phyloP scores from a whole-genome alignment of 768 basidiomycete genomes.

The Thelephora ganbajun region DNA sequence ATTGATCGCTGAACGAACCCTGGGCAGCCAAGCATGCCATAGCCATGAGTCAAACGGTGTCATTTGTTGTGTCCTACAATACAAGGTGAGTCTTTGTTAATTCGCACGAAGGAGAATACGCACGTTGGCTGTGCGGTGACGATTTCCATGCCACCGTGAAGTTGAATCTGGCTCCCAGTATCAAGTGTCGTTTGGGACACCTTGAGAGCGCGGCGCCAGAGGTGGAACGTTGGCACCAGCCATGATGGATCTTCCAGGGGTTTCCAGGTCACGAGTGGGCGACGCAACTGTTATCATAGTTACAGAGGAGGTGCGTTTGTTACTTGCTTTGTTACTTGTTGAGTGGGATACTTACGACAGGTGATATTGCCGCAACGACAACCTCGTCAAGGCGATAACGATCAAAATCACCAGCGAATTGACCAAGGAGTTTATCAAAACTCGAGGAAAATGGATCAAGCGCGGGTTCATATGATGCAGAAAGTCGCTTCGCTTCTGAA shows the following conservation, averaged over 20 bases:
- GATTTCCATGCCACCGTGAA: slow-evolving; percentile 37
- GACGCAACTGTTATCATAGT: slow-evolving; percentile 34
- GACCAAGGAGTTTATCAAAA: slow-evolving; percentile 57
- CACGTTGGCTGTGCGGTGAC: slow-evolving; percentile 22
- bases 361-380: slow-evolving; percentile 83
- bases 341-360: slow-evolving; percentile 32
- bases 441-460: slow-evolving; percentile 60
- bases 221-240: slow-evolving; percentile 50
- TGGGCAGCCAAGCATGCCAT: slow-evolving; percentile 94
- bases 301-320: slow-evolving; percentile 1
- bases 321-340: neutral
- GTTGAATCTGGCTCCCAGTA: slow-evolving; percentile 32
- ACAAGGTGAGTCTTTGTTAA: slow-evolving; percentile 2
- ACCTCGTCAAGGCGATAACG: slow-evolving; percentile 78
- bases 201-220: slow-evolving; percentile 57
- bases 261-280: slow-evolving; percentile 65
- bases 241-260: slow-evolving; percentile 66
- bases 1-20: slow-evolving; percentile 85
- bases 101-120: neutral
- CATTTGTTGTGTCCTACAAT: slow-evolving; percentile 52
- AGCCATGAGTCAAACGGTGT: slow-evolving; percentile 89
- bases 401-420: slow-evolving; percentile 65
- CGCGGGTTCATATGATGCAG: slow-evolving; percentile 54
- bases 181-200: slow-evolving; percentile 34
- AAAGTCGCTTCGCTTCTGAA: slow-evolving; percentile 45